phyloP scores from a whole-genome alignment of 192 early-diverging fungal species.

The Entomortierella beljakovae region DNA sequence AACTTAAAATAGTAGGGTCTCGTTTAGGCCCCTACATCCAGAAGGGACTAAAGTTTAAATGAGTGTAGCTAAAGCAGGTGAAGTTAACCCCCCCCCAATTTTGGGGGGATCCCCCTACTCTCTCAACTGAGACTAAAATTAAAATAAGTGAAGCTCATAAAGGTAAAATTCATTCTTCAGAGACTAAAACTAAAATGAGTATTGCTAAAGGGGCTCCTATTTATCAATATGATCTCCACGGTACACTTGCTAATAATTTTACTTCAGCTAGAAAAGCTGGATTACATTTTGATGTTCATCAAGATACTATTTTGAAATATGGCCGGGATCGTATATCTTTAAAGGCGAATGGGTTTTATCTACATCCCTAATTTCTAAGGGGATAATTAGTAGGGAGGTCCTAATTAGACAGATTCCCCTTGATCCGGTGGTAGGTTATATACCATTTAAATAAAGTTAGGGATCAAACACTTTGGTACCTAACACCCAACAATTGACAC shows the following conservation, averaged over 20 bases:
- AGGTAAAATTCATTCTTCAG: conserved; percentile 10
- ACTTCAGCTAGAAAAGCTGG: not conserved
- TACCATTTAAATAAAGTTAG: no score
- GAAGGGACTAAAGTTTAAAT: not conserved
- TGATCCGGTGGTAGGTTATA: no score
- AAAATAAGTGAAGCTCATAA: conserved; percentile 6
- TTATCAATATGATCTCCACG: not conserved
- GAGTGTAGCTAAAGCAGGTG: not conserved
- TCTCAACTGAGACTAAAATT: conserved; percentile 9
- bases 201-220: conserved; percentile 1
- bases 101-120: not conserved
- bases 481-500: no score
- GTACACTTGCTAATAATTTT: not conserved
- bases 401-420: no score
- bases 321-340: no score
- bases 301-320: no score
- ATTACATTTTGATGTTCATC: no score
- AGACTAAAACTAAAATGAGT: conserved; percentile 13
- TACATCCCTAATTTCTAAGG: no score
- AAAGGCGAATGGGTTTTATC: no score
- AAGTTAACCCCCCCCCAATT: not conserved
- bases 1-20: not conserved
- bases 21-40: not conserved
- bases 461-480: no score
- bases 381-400: no score